Evolutionary conservation across 106 monocot species (phyloP), one percentile per base, ranked within the genome.

Genomic region (Posidonia australis): DNA sequence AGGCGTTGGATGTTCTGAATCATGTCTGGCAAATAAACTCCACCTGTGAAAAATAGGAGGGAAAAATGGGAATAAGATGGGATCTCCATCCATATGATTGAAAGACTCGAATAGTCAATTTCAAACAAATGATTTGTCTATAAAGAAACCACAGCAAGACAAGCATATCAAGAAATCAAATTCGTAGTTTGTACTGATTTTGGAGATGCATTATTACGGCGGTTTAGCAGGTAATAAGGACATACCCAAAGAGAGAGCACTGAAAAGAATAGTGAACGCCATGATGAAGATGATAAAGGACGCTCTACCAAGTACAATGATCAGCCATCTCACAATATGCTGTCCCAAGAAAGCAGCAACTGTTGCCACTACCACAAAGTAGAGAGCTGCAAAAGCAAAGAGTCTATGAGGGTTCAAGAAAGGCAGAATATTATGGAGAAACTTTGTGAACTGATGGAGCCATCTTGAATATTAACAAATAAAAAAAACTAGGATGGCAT

Each of bases 221-320:
- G 24, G 26, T 12, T 21, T 9, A 22, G 54, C 20, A 12, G 3
- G 3, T 19, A 29, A 49, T 5, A 7, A 17, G 13, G 18, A 36
- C 32, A 57, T 72, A 92, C 91, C 87, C 10, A 92, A 67, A 18
- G 79, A 92, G 64, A 92, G 63, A 51, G 91, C 86, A 54, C 91
- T 87, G 28, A 80, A 62, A 63, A 92, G 87, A 32, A 92, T 92
- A 19, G 84, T 92, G 60, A 74, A 92, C 44, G 91, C 70, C 62
- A 92, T 58, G 26, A 92, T 87, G 79, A 92, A 92, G 65, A 92
- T 92, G 63, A 92, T 92, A 24, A 92, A 74, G 5, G 91, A 92
- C 19, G 91, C 87, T 46, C 91, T 84, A 25, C 86, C 91, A 67
- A 92, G 52, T 26, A 82, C 11, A 13, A 79, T 72, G 69, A 92